Evolutionary conservation across 768 basidiomycete genomes (phyloP).

Genomic region (Suillus weaverae): DNA sequence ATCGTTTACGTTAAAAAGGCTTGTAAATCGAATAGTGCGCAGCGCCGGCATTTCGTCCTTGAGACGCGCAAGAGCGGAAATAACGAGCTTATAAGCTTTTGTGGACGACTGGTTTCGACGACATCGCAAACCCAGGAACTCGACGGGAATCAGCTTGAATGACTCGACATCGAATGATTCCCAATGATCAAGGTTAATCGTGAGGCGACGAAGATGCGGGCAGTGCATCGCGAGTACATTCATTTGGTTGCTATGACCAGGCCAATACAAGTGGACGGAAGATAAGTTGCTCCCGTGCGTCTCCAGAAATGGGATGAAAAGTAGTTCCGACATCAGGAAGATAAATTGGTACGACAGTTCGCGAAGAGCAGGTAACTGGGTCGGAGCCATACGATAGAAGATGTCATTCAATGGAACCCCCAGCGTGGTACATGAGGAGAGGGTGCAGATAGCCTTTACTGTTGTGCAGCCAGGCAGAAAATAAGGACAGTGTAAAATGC

Average conservation of each 20-base stretch:
- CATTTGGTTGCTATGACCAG: slow-evolving; percentile 3
- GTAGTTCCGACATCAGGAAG: not conserved
- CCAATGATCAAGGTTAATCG: slow-evolving; percentile 8
- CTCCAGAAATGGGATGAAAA: not conserved
- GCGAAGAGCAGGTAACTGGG: slow-evolving; percentile 17
- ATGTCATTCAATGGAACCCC: not conserved
- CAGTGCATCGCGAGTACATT: slow-evolving; percentile 14
- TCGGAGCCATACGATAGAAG: slow-evolving; percentile 6
- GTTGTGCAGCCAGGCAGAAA: not conserved
- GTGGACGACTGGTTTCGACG: not conserved
- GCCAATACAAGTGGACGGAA: not conserved
- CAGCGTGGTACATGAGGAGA: slow-evolving; percentile 12
- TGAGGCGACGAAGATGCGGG: slow-evolving; percentile 22
- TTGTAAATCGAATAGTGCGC: slow-evolving; percentile 21
- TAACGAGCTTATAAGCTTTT: not conserved
- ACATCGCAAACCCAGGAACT: slow-evolving; percentile 18
- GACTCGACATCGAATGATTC: not conserved
- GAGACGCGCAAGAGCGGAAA: slow-evolving; percentile 16
- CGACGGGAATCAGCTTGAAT: slow-evolving; percentile 15
- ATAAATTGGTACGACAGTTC: not conserved
- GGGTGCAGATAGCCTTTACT: slow-evolving; percentile 15
- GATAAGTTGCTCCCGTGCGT: slow-evolving; percentile 20
- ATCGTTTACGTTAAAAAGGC: slow-evolving; percentile 16
- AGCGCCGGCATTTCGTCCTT: slow-evolving; percentile 17
- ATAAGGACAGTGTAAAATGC: slow-evolving; percentile 1